Evolutionary conservation across 23 red algal species (phyloP).

Genomic region (Gracilaria vermiculophylla): DNA sequence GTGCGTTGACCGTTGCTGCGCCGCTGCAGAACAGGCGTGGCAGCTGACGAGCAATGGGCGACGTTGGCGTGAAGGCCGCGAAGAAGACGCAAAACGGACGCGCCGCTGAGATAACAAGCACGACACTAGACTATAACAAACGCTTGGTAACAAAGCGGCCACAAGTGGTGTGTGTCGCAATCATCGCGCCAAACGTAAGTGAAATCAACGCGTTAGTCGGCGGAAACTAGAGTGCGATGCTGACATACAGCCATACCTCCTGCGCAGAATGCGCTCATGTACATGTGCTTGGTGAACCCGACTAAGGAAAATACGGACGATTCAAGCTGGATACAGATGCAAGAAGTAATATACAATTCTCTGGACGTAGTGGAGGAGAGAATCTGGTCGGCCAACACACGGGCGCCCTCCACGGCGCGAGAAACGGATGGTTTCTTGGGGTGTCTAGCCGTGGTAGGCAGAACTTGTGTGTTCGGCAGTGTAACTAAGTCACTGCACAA

Average conservation of each 20-base stretch:
- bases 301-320: slow-evolving; percentile 1
- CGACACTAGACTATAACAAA: background rate
- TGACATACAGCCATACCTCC: background rate
- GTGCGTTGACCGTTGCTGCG: too few species aligned
- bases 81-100: background rate
- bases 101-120: background rate
- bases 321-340: slow-evolving; percentile 33
- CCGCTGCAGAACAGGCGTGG: too few species aligned
- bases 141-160: background rate
- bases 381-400: background rate
- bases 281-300: slow-evolving; percentile 37
- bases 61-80: too few species aligned
- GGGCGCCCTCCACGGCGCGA: background rate
- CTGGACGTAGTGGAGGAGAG: slow-evolving; percentile 78
- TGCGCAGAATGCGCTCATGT: slow-evolving; percentile 57
- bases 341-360: slow-evolving; percentile 78
- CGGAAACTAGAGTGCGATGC: background rate
- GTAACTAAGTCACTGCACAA: slow-evolving; percentile 48
- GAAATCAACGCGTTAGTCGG: too few species aligned
- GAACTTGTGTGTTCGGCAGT: slow-evolving; percentile 51
- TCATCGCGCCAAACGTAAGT: slow-evolving; percentile 26
- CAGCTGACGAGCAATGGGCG: too few species aligned
- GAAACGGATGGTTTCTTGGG: slow-evolving; percentile 52
- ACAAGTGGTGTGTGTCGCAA: slow-evolving; percentile 13
- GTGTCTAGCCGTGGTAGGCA: slow-evolving; percentile 68